These are phyloP conservation scores for Pseudocercospora crystallina DNA, from an alignment of 2,329 filamentous ascomycete species.

Conservation along the genomic window DNA sequence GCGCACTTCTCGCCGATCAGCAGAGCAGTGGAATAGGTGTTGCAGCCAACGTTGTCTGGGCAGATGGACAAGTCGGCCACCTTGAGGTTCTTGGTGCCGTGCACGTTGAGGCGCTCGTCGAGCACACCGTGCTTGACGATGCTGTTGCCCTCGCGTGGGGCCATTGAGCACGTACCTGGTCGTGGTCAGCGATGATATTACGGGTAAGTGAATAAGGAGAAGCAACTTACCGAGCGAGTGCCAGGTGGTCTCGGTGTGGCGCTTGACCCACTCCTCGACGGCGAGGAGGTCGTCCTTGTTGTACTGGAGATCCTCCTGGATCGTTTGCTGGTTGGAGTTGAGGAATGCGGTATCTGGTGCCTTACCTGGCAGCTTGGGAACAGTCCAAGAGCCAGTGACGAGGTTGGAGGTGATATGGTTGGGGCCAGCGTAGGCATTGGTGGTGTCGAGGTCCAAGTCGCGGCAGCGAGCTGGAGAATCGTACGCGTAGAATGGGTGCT, in stretches of 20 bases:
- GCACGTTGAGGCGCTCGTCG: constrained; percentile 74
- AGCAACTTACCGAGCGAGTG: constrained; percentile 50
- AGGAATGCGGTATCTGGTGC: constrained; percentile 52
- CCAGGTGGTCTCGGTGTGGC: constrained; percentile 76
- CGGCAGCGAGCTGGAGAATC: constrained; percentile 68
- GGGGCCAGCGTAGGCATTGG: constrained; percentile 71
- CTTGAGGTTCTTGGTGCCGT: constrained; percentile 74
- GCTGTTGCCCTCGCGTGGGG: constrained; percentile 71
- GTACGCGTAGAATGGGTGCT: constrained; percentile 65
- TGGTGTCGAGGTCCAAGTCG: constrained; percentile 73
- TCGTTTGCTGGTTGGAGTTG: constrained; percentile 62
- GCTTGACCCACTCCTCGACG: constrained; percentile 64
- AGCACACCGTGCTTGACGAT: constrained; percentile 79
- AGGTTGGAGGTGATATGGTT: constrained; percentile 71
- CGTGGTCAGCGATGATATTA: constrained; percentile 2
- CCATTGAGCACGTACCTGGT: constrained; percentile 72
- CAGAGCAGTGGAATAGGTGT: constrained; percentile 66
- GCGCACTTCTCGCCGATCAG: constrained; percentile 75
- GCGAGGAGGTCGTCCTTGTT: constrained; percentile 61
- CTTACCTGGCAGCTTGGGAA: constrained; percentile 48
- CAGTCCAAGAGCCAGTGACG: constrained; percentile 56
- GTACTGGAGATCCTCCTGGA: constrained; percentile 67
- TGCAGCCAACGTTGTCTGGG: constrained; percentile 70
- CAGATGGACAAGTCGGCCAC: constrained; percentile 75
- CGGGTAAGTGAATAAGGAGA: background rate